Base-by-base conservation (phyloP, 306 rosid species). In the Pachyrhizus erosus region DNA sequence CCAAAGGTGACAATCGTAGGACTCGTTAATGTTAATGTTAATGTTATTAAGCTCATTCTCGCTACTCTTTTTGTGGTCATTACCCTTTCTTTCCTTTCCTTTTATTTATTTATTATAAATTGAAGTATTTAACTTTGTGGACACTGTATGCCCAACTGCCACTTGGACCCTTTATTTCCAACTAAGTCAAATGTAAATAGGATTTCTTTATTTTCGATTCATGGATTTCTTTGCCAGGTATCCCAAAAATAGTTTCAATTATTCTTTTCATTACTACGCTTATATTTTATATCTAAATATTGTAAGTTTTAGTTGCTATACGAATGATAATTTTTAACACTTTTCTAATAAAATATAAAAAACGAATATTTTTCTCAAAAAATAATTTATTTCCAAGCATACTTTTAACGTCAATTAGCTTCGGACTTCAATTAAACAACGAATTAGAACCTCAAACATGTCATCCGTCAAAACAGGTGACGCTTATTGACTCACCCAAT, bases 1-100 rank as follows among this genome's bases (percentile, higher is more conserved):
- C 66, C 88, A 80, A 88, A 84, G 46, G 80, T 87, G 52, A 83
- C 23, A 54, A 51, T 58, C 13, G 37, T 65, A 17, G 15, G 0
- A 3, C 40, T 69, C 24, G 51, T 8, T 73, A 18, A n/a, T n/a
- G n/a, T n/a, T n/a, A n/a, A n/a, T n/a, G n/a, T 57, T 67, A 83
- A 85, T 71, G 79, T 31, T 66, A 83, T 85, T 57, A 81, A 84
- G 73, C 61, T 88, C 97, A 90, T 91, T 49, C 73, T 73, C 26
- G 8, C 27, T 15, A 11, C 26, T 70, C n/a, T 24, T 15, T 31
- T 33, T 65, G 54, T 70, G 67, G 64, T 79, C 39, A 49, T 42
- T n/a, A 24, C 5, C 1, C 5, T 18, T 8, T 66, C 2, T 23
- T 2, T 37, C 1, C 5, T 18, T 8, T 66, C 2, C 12, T 2